Evolutionary conservation across 805 yeast genomes (phyloP), one percentile per base, ranked within the genome.

Genomic region (Ogataea allantospora): DNA sequence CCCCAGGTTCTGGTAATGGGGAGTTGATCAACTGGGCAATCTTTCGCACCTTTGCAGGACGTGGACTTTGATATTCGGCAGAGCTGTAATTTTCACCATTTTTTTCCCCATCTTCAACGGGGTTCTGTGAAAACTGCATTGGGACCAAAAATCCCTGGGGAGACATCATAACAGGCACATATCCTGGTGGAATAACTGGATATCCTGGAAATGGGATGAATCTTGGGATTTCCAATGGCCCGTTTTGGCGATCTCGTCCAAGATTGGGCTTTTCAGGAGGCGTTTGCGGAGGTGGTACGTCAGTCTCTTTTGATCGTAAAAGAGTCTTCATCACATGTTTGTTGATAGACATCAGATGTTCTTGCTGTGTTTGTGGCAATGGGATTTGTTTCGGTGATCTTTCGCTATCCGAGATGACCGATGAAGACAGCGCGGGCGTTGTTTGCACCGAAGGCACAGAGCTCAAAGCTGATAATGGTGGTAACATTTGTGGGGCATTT

Each of bases 141-240:
- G 62, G 62, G 19, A 52, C 50, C 16, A 57, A 29, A 15, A 43
- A 44, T 2, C 62, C 62, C 27, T 53, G 50, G 0, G 62, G 62
- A 8, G 62, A 50, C 61, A 57, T 55, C 50, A 57, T 42, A 30
- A 57, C 47, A 4, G 61, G 62, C 12, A 55, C 43, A 32, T 47
- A 57, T 1, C 62, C 62, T n/a, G 44, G 35, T 0, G 58, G 59
- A 8, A 57, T 47, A 7, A 48, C 39, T 2, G 59, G 57, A 20
- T 46, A 38, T 3, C 53, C 57, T 7, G 57, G 56, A 13, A 53
- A 37, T 3, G 46, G 49, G 7, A 51, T 38, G 33, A 44, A 47
- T 9, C 47, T 34, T 5, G 59, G 55, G 12, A 44, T 32, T 36
- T 39, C 46, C 19, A 34, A 30, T 1, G 36, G 38, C 17, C 30